Evolutionary conservation across 352 stramenopile species (phyloP), one percentile per base, ranked within the genome.

Genomic region (Pythium periplocum): DNA sequence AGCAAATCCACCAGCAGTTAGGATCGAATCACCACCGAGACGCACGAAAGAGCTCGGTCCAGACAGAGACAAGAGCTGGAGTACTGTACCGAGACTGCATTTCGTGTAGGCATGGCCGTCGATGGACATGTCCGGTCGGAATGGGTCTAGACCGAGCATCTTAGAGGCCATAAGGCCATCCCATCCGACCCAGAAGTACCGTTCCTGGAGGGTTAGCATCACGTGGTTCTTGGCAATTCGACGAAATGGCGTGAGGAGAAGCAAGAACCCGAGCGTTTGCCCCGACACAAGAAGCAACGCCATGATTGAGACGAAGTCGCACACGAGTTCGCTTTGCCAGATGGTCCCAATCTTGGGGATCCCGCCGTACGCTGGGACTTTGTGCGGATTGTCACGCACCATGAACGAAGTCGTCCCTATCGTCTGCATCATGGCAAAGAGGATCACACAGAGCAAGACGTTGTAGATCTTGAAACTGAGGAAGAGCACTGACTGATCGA

Each of bases 391-490:
- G 4, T 64, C 47, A 9, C 68, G 71, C 39, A 68, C 53, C 72
- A 83, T 80, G 48, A 83, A 78, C 5, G 73, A 67, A 0, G 73
- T 69, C 6, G 49, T 52, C 4, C 73, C 73, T 4, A 62, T 54
- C 32, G 62, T 45, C n/a, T 62, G 53, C 5, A 83, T 57, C 7
- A 87, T 45, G 8, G 75, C 38, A 44, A 61, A 81, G 1, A 87
- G 47, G 2, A 78, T 33, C 41, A 78, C 54, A 39, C 62, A 83
- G 0, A 83, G 64, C 47, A 83, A 50, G 5, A 83, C 39, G 37
- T 64, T 83, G 64, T 80, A 84, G 17, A 83, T 40, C 49, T 84
- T 84, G 60, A 82, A 86, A 35, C 57, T 79, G 37, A 81, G 30
- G 45, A 86, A 86, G 4, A 86, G 44, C 4, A 71, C 51, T 6